A percentile compares a stretch with the other conserved stretches of the same genome.
These are phyloP conservation scores for Podochytrium sp. DNA, from an alignment of 192 early-diverging fungal species.

Conservation along the genomic window DNA sequence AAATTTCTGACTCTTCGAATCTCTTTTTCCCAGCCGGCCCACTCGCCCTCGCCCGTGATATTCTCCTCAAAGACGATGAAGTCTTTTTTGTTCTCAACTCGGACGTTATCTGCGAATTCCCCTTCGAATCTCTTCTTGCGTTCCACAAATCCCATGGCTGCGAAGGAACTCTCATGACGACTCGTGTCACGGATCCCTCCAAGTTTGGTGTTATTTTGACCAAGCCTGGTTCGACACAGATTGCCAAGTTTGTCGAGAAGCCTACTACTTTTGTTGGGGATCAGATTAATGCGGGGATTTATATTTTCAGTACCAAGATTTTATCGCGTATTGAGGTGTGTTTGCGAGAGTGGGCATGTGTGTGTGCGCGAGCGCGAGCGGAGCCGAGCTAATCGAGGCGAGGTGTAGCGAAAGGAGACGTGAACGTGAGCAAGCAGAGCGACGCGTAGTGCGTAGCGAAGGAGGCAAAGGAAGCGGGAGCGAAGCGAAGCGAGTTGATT, in stretches of 20 bases:
- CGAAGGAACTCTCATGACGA: constrained; percentile 96
- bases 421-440: no score
- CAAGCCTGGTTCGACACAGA: constrained; percentile 69
- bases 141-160: constrained; percentile 91
- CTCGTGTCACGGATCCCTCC: constrained; percentile 96
- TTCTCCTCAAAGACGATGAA: constrained; percentile 83
- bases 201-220: constrained; percentile 99
- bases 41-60: constrained; percentile 89
- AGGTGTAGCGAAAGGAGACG: no score
- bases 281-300: constrained; percentile 99
- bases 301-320: constrained; percentile 93
- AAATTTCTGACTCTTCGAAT: not conserved
- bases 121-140: constrained; percentile 84
- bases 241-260: constrained; percentile 98
- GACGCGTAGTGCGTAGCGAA: no score
- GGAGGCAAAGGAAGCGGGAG: no score
- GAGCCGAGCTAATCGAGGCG: no score
- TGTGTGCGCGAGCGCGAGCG: no score
- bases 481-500: no score
- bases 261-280: constrained; percentile 93
- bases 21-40: constrained; percentile 70
- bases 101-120: constrained; percentile 99
- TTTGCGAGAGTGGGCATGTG: no score
- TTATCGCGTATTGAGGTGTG: constrained; percentile 85
- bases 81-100: constrained; percentile 99